Evolutionary conservation across 2,329 filamentous ascomycete genomes (phyloP).

Genomic region (Pyrenochaeta sp.): DNA sequence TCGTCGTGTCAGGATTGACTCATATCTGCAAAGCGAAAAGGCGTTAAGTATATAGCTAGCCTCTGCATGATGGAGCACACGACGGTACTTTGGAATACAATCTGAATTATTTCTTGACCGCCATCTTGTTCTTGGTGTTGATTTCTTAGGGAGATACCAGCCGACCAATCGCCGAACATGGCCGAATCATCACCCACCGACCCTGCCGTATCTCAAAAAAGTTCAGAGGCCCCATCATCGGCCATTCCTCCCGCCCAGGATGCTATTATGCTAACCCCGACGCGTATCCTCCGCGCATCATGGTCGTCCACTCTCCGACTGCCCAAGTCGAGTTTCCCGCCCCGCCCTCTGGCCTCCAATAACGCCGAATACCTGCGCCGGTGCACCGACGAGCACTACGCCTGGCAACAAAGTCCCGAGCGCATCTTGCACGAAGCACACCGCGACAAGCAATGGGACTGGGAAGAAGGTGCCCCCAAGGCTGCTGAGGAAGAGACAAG

Average conservation of each 20-base stretch:
- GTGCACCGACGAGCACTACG: conserved; percentile 88
- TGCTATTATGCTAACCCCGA: conserved; percentile 50
- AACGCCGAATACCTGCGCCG: conserved; percentile 67
- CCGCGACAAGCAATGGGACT: conserved; percentile 4
- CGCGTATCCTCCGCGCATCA: conserved; percentile 48
- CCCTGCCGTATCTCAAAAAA: conserved; percentile 20
- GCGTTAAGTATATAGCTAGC: no score
- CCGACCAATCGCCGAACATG: conserved; percentile 19
- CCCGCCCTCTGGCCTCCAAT: conserved; percentile 48
- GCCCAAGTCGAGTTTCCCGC: conserved; percentile 58
- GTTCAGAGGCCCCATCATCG: conserved; percentile 10
- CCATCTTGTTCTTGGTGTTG: background rate
- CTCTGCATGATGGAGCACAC: no score
- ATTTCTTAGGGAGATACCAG: no score
- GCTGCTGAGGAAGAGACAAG: background rate
- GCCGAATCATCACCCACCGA: conserved; percentile 21
- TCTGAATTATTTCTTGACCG: no score
- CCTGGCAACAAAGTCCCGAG: conserved; percentile 73
- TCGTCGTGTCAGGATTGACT: no score
- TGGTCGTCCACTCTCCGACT: conserved; percentile 57
- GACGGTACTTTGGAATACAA: no score
- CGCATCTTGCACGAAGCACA: conserved; percentile 52
- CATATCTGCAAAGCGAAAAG: no score
- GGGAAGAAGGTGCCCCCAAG: background rate
- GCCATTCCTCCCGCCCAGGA: conserved; percentile 30